Conservation (phyloP, 2,329 filamentous ascomycete genomes). For the Claviceps pusilla region DNA sequence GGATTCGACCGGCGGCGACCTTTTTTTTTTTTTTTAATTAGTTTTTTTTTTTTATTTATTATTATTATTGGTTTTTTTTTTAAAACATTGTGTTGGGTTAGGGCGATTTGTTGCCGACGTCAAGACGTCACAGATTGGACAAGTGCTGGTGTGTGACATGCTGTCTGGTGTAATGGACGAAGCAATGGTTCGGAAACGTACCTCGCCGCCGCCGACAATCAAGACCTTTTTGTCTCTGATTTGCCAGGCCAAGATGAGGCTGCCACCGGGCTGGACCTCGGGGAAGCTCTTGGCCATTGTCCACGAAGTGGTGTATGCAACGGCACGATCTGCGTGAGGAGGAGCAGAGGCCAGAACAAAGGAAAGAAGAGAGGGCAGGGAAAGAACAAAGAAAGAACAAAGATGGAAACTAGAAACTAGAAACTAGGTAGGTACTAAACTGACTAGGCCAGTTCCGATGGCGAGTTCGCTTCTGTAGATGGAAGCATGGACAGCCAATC, state of each 20-base stretch:
- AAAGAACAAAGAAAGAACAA: not conserved
- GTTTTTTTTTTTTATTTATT: too few relatives aligned
- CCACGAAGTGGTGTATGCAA: slow-evolving; percentile 9
- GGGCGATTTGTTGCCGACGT: too few relatives aligned
- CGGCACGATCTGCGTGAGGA: not conserved
- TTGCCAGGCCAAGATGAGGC: slow-evolving; percentile 91
- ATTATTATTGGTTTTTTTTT: too few relatives aligned
- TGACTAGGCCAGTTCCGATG: not conserved
- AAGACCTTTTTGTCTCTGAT: slow-evolving; percentile 75
- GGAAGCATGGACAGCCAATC: too few relatives aligned
- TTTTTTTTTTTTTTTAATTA: slow-evolving; percentile 22
- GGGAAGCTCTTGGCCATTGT: slow-evolving; percentile 46
- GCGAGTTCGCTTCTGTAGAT: not conserved
- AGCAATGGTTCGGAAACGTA: slow-evolving; percentile 24
- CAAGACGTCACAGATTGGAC: too few relatives aligned
- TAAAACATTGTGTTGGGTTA: too few relatives aligned
- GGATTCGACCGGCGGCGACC: slow-evolving; percentile 89
- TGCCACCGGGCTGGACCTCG: slow-evolving; percentile 75
- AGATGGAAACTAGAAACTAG: too few relatives aligned
- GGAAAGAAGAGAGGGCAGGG: too few relatives aligned
- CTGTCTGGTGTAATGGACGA: not conserved
- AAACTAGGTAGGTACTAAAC: too few relatives aligned
- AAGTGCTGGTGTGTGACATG: not conserved
- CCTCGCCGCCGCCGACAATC: slow-evolving; percentile 92
- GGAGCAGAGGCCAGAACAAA: not conserved